These are phyloP conservation scores for Trichoderma breve DNA, from an alignment of 2,329 filamentous ascomycete genomes.

Conservation along the genomic window DNA sequence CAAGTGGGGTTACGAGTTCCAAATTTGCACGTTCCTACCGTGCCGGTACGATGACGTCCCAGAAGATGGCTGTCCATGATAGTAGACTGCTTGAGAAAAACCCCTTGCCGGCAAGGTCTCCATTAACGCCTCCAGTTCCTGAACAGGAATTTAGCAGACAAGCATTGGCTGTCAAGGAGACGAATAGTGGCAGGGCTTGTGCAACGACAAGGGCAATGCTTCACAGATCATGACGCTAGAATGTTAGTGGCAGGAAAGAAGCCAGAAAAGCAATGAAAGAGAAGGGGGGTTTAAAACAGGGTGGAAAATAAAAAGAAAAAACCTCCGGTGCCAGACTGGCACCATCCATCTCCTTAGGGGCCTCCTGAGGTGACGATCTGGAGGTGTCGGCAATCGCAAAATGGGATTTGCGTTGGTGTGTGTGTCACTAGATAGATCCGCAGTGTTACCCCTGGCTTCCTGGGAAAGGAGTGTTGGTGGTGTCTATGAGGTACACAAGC, in stretches of 20 bases:
- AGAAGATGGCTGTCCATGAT: not conserved
- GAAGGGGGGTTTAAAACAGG: not conserved
- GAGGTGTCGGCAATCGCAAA: conserved; percentile 16
- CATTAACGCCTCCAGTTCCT: not conserved
- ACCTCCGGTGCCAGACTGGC: not conserved
- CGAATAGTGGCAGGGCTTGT: conserved; percentile 1
- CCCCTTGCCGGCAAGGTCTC: not conserved
- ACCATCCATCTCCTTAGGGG: conserved; percentile 2
- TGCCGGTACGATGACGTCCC: not conserved
- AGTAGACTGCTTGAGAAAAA: not conserved
- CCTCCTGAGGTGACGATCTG: conserved; percentile 4
- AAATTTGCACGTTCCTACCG: not conserved
- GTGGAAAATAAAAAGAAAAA: not conserved
- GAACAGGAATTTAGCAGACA: not conserved
- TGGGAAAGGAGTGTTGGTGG: not conserved
- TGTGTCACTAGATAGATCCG: conserved; percentile 18
- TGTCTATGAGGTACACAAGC: conserved; percentile 7
- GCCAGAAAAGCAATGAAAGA: not conserved
- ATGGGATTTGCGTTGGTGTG: conserved; percentile 10
- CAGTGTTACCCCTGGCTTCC: conserved; percentile 20
- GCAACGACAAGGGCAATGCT: not conserved
- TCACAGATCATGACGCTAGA: not conserved
- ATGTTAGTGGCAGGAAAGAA: not conserved
- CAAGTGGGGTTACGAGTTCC: not conserved
- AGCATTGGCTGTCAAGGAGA: not conserved